Conservation (phyloP, 176 grass and related monocot species). For the Saccharum spontaneum region DNA sequence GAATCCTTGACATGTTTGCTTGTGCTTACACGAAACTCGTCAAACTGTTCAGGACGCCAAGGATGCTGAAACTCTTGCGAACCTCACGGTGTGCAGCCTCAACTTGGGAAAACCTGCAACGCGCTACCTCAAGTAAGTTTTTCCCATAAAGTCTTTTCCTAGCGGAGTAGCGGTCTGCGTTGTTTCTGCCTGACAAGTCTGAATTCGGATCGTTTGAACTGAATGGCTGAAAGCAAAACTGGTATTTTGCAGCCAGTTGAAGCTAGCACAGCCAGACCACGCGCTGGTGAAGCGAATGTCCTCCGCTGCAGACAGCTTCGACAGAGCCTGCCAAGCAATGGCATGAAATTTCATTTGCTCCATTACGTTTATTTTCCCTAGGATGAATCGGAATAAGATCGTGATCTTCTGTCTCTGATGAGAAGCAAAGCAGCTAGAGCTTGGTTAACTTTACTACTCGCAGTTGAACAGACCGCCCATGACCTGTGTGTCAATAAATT, state of each 20-base stretch:
- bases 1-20: background rate
- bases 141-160: background rate
- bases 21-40: background rate
- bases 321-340: slow-evolving; percentile 61
- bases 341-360: slow-evolving; percentile 31
- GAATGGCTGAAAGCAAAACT: background rate
- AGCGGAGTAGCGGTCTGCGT: background rate
- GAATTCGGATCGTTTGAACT: background rate
- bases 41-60: slow-evolving; percentile 61
- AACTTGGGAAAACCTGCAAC: slow-evolving; percentile 73
- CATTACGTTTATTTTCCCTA: background rate
- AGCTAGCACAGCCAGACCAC: slow-evolving; percentile 67
- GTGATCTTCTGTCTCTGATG: background rate
- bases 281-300: slow-evolving; percentile 54
- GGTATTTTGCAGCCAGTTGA: slow-evolving; percentile 63
- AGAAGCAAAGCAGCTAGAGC: background rate
- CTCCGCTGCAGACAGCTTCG: slow-evolving; percentile 71
- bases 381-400: background rate
- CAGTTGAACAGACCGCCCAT: too few species aligned
- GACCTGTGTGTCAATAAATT: too few species aligned
- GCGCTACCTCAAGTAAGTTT: slow-evolving; percentile 62
- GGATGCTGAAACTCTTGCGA: slow-evolving; percentile 75
- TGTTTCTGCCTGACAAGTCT: background rate
- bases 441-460: background rate
- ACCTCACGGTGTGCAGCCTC: slow-evolving; percentile 72